A percentile compares a stretch with the other conserved stretches of the same genome.
These are phyloP conservation scores for Suhomyces canberraensis DNA, from an alignment of 805 yeast species.

Conservation along the genomic window DNA sequence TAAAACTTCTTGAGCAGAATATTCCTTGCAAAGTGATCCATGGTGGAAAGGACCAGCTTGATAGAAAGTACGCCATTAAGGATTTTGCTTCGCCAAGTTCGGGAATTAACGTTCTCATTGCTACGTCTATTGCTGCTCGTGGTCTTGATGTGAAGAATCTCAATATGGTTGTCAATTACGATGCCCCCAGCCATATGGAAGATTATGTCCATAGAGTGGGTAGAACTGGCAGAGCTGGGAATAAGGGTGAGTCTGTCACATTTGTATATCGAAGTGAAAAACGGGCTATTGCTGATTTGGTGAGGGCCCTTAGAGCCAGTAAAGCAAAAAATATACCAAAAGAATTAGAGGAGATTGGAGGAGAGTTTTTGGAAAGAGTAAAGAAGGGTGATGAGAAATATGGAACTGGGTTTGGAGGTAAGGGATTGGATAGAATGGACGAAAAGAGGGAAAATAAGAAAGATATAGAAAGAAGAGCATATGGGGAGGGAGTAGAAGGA, in stretches of 20 bases:
- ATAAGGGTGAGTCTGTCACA: slow-evolving; percentile 58
- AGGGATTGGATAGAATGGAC: slow-evolving; percentile 79
- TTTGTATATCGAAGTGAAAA: slow-evolving; percentile 62
- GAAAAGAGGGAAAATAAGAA: slow-evolving; percentile 52
- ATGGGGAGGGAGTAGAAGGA: slow-evolving; percentile 31
- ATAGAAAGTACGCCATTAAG: slow-evolving; percentile 69
- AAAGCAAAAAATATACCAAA: slow-evolving; percentile 49
- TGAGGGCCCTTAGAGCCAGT: slow-evolving; percentile 62
- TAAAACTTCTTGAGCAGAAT: slow-evolving; percentile 49
- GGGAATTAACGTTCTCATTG: slow-evolving; percentile 63
- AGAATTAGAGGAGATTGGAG: slow-evolving; percentile 48
- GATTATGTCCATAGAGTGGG: slow-evolving; percentile 97
- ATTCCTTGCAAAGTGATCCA: slow-evolving; percentile 70
- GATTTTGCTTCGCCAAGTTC: slow-evolving; percentile 59
- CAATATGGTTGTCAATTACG: slow-evolving; percentile 68
- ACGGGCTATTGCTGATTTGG: slow-evolving; percentile 62
- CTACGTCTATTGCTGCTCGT: slow-evolving; percentile 93
- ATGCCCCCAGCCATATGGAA: slow-evolving; percentile 83
- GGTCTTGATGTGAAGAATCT: slow-evolving; percentile 91
- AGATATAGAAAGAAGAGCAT: slow-evolving; percentile 47
- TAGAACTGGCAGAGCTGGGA: slow-evolving; percentile 91
- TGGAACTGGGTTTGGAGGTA: slow-evolving; percentile 87
- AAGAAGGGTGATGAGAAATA: slow-evolving; percentile 62
- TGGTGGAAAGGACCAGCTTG: slow-evolving; percentile 88
- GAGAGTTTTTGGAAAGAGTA: slow-evolving; percentile 55